Percentiles rank a stretch among this genome's conserved stretches.
Conservation (phyloP, 805 yeast species). For the Yarrowia sp. region DNA sequence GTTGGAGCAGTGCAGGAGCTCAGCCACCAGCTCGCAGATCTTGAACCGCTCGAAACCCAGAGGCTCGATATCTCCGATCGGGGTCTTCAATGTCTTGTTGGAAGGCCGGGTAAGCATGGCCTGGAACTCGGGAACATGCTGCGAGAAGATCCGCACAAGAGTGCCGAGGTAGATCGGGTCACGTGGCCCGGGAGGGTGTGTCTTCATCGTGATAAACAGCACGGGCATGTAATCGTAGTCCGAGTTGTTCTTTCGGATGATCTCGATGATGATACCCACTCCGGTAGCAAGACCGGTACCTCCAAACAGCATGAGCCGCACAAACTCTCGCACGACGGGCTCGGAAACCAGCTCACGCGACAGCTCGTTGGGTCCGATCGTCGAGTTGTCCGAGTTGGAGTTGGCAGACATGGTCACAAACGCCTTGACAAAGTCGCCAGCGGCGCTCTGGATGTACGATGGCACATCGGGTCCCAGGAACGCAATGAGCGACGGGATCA, state of each 20-base stretch:
- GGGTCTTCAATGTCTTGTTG: constrained; percentile 49
- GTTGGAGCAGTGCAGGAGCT: constrained; percentile 92
- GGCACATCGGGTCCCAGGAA: constrained; percentile 66
- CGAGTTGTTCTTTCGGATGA: constrained; percentile 91
- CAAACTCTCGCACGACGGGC: constrained; percentile 61
- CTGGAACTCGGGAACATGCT: constrained; percentile 67
- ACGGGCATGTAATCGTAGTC: constrained; percentile 93
- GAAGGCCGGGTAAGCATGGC: constrained; percentile 50
- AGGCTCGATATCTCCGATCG: constrained; percentile 66
- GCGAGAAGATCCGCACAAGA: constrained; percentile 72
- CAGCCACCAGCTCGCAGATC: constrained; percentile 89
- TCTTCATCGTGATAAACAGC: constrained; percentile 71
- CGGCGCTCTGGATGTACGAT: constrained; percentile 82
- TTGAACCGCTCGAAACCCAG: constrained; percentile 90
- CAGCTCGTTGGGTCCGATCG: constrained; percentile 93
- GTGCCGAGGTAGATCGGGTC: constrained; percentile 93
- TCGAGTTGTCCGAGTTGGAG: constrained; percentile 81
- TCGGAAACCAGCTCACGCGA: constrained; percentile 87
- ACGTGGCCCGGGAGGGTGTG: constrained; percentile 88
- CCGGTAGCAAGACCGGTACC: constrained; percentile 91
- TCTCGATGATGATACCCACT: constrained; percentile 90
- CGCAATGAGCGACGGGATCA: constrained; percentile 70
- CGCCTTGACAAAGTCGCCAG: constrained; percentile 93
- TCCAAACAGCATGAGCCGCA: constrained; percentile 67
- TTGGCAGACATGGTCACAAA: constrained; percentile 92